Evolutionary conservation across 2,329 filamentous ascomycete genomes (phyloP).

Genomic region (Colletotrichum camelliae): DNA sequence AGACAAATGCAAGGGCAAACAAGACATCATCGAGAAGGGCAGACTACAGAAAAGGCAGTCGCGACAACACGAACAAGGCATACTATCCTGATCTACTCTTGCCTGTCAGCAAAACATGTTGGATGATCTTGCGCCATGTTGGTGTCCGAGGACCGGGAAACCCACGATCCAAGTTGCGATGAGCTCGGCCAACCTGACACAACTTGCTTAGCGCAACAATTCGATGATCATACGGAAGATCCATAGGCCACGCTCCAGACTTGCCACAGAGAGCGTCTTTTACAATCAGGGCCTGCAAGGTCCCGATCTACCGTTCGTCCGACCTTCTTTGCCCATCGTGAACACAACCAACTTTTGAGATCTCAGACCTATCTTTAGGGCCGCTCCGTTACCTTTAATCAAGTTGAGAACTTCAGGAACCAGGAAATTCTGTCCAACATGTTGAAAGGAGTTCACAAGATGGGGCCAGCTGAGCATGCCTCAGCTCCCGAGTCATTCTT

Average conservation of each 20-base stretch:
- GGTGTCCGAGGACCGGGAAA: not conserved
- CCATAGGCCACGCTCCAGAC: too few relatives aligned
- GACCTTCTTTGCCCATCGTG: not conserved
- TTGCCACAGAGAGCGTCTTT: not conserved
- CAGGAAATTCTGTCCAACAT: not conserved
- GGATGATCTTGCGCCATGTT: not conserved
- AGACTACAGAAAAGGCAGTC: not conserved
- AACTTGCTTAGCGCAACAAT: not conserved
- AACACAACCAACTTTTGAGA: not conserved
- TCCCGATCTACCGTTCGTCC: not conserved
- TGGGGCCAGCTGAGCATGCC: not conserved
- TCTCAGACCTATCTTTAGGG: not conserved
- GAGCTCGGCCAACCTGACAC: not conserved
- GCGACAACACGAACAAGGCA: not conserved
- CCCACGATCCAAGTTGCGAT: not conserved
- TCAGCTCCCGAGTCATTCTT: not conserved
- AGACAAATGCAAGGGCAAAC: fast-evolving
- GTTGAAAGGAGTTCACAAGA: not conserved
- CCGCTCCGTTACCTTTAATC: not conserved
- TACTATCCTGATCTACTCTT: not conserved
- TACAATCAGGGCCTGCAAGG: not conserved
- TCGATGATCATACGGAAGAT: not conserved
- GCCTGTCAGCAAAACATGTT: not conserved
- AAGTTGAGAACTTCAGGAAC: not conserved
- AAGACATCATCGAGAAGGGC: not conserved